Evolutionary conservation across 345 rosid species (phyloP).

Genomic region (Euphorbia tirucalli): DNA sequence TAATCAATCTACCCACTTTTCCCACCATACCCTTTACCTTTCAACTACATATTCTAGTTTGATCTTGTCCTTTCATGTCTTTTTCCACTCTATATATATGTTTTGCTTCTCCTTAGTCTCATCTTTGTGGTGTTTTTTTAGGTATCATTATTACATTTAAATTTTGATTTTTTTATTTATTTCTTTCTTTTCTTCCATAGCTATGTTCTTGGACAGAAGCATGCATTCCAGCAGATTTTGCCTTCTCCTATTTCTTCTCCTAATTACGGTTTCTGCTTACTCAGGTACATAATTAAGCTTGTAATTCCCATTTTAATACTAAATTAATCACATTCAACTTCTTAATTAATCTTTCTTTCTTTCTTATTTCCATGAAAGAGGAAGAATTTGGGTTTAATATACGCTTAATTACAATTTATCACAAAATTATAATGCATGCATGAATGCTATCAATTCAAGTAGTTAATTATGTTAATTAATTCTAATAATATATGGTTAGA

Average conservation of each 20-base stretch:
- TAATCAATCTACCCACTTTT: slow-evolving; percentile 19
- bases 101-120: background rate
- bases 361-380: too few species aligned
- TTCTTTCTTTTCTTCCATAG: too few species aligned
- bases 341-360: background rate
- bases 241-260: slow-evolving; percentile 34
- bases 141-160: background rate
- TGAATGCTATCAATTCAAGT: too few species aligned
- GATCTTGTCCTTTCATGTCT: slow-evolving; percentile 4
- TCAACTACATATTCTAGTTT: slow-evolving; percentile 10
- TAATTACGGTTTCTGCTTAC: slow-evolving; percentile 34
- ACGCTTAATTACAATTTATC: too few species aligned
- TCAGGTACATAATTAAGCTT: slow-evolving; percentile 37
- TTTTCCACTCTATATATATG: background rate
- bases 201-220: slow-evolving; percentile 32
- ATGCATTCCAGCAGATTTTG: slow-evolving; percentile 13
- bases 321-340: background rate
- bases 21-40: slow-evolving; percentile 24
- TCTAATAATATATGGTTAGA: background rate
- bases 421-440: background rate
- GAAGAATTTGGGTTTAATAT: too few species aligned
- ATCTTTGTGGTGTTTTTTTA: slow-evolving; percentile 9
- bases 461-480: background rate
- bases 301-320: too few species aligned
- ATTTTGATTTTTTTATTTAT: background rate